phyloP scores from a whole-genome alignment of 1,284 basidiomycete genomes.

The Puccinia horiana region DNA sequence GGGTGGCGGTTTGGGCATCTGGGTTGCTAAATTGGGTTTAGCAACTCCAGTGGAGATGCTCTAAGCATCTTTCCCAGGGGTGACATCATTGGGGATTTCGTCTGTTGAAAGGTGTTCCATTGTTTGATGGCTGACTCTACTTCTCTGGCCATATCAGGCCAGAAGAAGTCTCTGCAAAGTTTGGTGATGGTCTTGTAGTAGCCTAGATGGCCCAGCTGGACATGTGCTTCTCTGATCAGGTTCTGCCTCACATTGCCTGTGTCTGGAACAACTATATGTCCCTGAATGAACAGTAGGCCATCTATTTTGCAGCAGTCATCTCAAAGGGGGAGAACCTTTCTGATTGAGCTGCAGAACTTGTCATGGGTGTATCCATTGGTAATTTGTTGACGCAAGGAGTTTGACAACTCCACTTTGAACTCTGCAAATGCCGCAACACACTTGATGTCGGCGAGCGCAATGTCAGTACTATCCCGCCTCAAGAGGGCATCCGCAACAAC shows the following conservation, averaged over 20 bases:
- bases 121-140: background rate
- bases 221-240: slow-evolving; percentile 56
- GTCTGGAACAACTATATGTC: slow-evolving; percentile 57
- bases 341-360: slow-evolving; percentile 55
- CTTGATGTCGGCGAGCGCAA: background rate
- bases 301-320: slow-evolving; percentile 8
- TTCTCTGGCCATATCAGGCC: slow-evolving; percentile 59
- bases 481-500: slow-evolving; percentile 58
- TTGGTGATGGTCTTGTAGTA: slow-evolving; percentile 59
- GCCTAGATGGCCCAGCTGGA: slow-evolving; percentile 60
- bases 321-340: background rate
- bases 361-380: slow-evolving; percentile 56
- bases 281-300: slow-evolving; percentile 57
- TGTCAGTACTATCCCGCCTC: background rate
- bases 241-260: slow-evolving; percentile 51
- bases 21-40: no score
- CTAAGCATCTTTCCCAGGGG: slow-evolving; percentile 21
- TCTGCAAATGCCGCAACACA: background rate
- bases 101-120: slow-evolving; percentile 50
- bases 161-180: slow-evolving; percentile 59
- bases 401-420: slow-evolving; percentile 8
- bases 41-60: no score
- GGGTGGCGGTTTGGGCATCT: no score
- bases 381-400: slow-evolving; percentile 54
- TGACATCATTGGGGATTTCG: slow-evolving; percentile 46